Evolutionary conservation across 2,329 filamentous ascomycete species (phyloP), one percentile per base, ranked within the genome.

Genomic region (Dichotomopilus funicola): DNA sequence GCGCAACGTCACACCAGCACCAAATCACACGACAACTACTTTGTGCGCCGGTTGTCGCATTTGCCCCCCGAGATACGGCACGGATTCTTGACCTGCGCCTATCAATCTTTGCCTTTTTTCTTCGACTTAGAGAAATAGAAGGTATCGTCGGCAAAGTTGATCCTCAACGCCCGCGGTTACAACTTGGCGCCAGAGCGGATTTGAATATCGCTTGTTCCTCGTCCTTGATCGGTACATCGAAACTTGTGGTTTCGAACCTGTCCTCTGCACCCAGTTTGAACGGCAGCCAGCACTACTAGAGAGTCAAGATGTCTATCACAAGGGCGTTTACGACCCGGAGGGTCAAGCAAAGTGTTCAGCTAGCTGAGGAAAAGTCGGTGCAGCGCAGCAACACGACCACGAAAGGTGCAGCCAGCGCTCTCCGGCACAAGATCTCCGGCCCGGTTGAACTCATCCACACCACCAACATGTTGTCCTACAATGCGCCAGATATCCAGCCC

Each of bases 401-500:
- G 65, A 80, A 78, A 68, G 75, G 70, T 58, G 68, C 68, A 56
- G 64, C 63, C 61, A 72, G 67, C 71, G 77, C 66, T 53, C 74
- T 84, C 62, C 81, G 86, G 57, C 71, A 79, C 68, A 86, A 91
- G 75, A 99, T 99, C 68, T 99, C 94, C 1, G 83, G 80, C 3
- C 94, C 94, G 0, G 80, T 96, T 52, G 86, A 91, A 71, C 80
- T 99, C 60, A 78, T 96, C 49, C 95, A 94, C 57, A 96, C 92
- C 5, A 97, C 94, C 64, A 99, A 97, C 72, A 90, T 95, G 81
- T 85, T 96, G 53, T 91, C 90, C 6, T 96, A 96, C 79, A 92
- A 92, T 68, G 91, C 94, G 8, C 92, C 92, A 50, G 88, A 96
- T 68, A 85, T 96, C 59, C 74, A 78, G 67, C 66, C 69, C 62